Conservation (phyloP, 1,139 yeast species). For the Hanseniaspora sp. region DNA sequence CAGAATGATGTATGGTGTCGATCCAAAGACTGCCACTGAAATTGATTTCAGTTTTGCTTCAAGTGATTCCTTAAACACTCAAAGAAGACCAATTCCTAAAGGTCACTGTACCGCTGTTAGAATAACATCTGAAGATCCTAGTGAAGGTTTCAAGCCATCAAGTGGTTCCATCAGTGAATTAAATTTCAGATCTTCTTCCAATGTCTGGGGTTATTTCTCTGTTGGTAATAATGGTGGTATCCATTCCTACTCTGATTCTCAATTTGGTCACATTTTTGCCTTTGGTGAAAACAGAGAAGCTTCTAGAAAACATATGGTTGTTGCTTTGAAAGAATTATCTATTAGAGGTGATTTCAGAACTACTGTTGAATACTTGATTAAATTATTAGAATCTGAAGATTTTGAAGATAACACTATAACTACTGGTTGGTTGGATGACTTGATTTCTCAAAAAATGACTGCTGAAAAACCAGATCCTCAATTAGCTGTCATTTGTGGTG, state of each 20-base stretch:
- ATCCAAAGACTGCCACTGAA: slow-evolving; percentile 81
- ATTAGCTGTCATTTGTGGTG: slow-evolving; percentile 91
- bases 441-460: slow-evolving; percentile 81
- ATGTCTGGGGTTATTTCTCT: slow-evolving; percentile 98
- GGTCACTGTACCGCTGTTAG: slow-evolving; percentile 99
- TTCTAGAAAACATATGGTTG: slow-evolving; percentile 97
- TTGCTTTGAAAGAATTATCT: slow-evolving; percentile 87
- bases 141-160: slow-evolving; percentile 97
- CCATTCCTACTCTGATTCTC: slow-evolving; percentile 95
- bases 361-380: slow-evolving; percentile 90
- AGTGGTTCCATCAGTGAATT: slow-evolving; percentile 94
- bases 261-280: slow-evolving; percentile 96
- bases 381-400: slow-evolving; percentile 88
- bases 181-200: slow-evolving; percentile 90
- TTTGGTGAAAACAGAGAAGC: slow-evolving; percentile 98
- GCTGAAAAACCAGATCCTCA: slow-evolving; percentile 92
- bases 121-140: slow-evolving; percentile 97
- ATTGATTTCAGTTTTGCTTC: slow-evolving; percentile 83
- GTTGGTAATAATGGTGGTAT: slow-evolving; percentile 94
- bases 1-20: slow-evolving; percentile 85
- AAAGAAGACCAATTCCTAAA: slow-evolving; percentile 87
- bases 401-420: slow-evolving; percentile 93
- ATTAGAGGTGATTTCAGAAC: slow-evolving; percentile 98
- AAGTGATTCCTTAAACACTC: slow-evolving; percentile 59
- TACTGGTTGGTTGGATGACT: slow-evolving; percentile 97